phyloP scores from a whole-genome alignment of 2,329 filamentous ascomycete species.

The Colletotrichum graminicola region DNA sequence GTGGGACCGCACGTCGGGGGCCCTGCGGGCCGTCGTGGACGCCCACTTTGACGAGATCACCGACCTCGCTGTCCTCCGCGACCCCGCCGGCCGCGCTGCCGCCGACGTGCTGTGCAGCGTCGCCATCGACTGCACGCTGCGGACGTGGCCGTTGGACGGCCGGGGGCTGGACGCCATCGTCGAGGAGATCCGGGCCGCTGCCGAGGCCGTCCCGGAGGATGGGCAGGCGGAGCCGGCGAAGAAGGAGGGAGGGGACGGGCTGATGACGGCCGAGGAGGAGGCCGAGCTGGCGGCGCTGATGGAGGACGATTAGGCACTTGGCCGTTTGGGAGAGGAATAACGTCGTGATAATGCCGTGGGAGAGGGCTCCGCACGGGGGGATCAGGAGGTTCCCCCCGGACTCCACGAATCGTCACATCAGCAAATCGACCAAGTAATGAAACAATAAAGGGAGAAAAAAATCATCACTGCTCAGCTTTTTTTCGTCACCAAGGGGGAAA shows the following conservation, averaged over 20 bases:
- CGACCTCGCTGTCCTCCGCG: slow-evolving; percentile 74
- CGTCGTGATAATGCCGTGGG: background rate
- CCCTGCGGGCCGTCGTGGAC: slow-evolving; percentile 78
- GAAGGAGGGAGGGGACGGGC: slow-evolving; percentile 59
- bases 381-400: background rate
- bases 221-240: slow-evolving; percentile 66
- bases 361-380: background rate
- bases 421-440: background rate
- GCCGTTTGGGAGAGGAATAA: background rate
- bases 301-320: slow-evolving; percentile 68
- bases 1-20: slow-evolving; percentile 82
- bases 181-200: slow-evolving; percentile 58
- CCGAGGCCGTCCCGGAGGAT: slow-evolving; percentile 61
- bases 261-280: slow-evolving; percentile 91
- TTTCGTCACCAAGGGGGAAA: no score
- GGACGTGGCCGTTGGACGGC: slow-evolving; percentile 83
- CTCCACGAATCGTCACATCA: background rate
- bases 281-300: slow-evolving; percentile 92
- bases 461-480: background rate
- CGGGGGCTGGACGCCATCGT: slow-evolving; percentile 64
- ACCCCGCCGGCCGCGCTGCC: slow-evolving; percentile 50
- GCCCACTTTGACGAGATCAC: slow-evolving; percentile 97
- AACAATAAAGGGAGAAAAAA: background rate
- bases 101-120: slow-evolving; percentile 78
- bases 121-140: slow-evolving; percentile 89